Percentiles rank a stretch among this genome's conserved stretches.
Conservation (phyloP, 2,329 filamentous ascomycete species). For the Cryphonectria japonica region DNA sequence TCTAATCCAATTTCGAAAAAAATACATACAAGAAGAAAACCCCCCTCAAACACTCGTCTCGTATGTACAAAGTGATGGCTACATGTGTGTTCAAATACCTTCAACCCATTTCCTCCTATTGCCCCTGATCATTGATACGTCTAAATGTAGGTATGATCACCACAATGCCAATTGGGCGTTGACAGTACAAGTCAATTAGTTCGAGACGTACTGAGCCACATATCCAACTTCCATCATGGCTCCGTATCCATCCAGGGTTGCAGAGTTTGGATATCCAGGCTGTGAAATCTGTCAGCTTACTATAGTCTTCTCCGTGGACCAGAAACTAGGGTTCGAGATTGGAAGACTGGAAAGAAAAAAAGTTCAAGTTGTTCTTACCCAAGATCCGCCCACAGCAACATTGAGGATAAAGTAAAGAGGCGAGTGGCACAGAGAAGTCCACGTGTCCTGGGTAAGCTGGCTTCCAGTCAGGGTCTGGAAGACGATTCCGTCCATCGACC, state of each 20-base stretch:
- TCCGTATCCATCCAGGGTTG: slow-evolving; percentile 36
- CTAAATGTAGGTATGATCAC: neutral
- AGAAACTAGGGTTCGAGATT: neutral
- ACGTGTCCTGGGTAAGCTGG: slow-evolving; percentile 46
- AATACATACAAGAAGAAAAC: neutral
- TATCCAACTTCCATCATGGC: slow-evolving; percentile 39
- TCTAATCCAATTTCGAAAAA: neutral
- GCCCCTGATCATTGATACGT: neutral
- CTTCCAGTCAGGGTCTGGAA: slow-evolving; percentile 50
- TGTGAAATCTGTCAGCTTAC: slow-evolving; percentile 20
- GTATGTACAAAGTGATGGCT: neutral
- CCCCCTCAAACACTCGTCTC: neutral
- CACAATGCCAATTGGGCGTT: neutral
- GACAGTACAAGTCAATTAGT: neutral
- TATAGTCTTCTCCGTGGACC: neutral
- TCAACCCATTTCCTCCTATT: neutral
- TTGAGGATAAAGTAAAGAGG: slow-evolving; percentile 37
- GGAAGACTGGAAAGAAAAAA: neutral
- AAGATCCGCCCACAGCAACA: slow-evolving; percentile 38
- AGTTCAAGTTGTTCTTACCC: slow-evolving; percentile 35
- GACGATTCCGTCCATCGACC: slow-evolving; percentile 49
- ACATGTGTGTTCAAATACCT: neutral
- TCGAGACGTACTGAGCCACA: slow-evolving; percentile 32
- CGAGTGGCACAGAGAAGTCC: slow-evolving; percentile 42
- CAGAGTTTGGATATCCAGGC: slow-evolving; percentile 37